These are phyloP conservation scores for Lachancea cidri DNA, from an alignment of 805 yeast genomes.

Conservation along the genomic window DNA sequence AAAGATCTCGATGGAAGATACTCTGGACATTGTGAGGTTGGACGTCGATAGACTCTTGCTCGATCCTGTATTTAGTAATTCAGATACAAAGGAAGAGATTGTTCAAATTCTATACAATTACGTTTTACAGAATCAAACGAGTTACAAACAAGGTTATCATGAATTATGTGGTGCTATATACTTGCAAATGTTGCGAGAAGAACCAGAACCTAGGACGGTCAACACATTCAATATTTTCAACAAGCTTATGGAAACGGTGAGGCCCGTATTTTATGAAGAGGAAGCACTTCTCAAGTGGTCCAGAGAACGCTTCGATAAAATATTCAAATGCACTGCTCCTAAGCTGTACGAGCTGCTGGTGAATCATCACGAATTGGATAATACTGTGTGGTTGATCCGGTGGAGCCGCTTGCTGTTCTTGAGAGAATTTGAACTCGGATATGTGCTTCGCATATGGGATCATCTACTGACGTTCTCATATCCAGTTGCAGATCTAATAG, in stretches of 20 bases:
- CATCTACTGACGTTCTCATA: constrained; percentile 24
- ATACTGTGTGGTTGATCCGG: constrained; percentile 30
- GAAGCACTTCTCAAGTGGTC: constrained; percentile 25
- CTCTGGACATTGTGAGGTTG: constrained; percentile 26
- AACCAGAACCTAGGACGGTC: constrained; percentile 8
- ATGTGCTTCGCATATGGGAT: constrained; percentile 29
- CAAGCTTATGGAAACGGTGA: constrained; percentile 24
- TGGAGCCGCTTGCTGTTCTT: constrained; percentile 31
- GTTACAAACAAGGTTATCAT: constrained; percentile 32
- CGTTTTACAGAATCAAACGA: constrained; percentile 9
- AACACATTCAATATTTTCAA: constrained; percentile 22
- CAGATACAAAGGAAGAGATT: constrained; percentile 21
- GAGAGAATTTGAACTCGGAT: constrained; percentile 25
- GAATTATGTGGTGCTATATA: constrained; percentile 28
- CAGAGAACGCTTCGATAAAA: constrained; percentile 14
- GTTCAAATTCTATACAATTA: constrained; percentile 24
- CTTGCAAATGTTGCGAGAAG: constrained; percentile 15
- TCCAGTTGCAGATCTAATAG: constrained; percentile 21
- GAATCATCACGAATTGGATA: constrained; percentile 7
- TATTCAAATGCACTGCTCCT: constrained; percentile 20
- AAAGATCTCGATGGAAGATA: constrained; percentile 17
- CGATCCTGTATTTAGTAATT: constrained; percentile 19
- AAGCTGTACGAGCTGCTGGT: constrained; percentile 14
- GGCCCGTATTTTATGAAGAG: constrained; percentile 25
- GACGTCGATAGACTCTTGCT: constrained; percentile 27